phyloP scores from a whole-genome alignment of 129 eudicot genomes.

The Flaveria bidentis region DNA sequence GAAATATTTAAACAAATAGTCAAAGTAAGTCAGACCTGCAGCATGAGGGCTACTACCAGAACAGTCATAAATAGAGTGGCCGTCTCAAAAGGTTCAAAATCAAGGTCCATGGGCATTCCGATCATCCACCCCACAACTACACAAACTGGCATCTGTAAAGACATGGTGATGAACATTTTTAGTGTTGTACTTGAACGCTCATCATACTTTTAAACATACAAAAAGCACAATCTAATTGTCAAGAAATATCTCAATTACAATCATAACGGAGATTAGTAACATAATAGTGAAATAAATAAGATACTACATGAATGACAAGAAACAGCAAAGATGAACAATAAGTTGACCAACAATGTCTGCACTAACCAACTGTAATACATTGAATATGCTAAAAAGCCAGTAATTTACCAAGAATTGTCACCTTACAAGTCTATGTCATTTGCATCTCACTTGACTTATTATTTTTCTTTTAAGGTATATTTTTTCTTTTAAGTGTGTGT shows the following conservation, averaged over 20 bases:
- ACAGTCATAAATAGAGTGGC: conserved; percentile 71
- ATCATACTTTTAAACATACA: conserved; percentile 12
- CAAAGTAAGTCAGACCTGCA: conserved; percentile 54
- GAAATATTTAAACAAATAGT: neutral
- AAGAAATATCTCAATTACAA: neutral
- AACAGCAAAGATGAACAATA: too few species aligned
- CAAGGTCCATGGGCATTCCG: conserved; percentile 68
- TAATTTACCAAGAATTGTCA: too few species aligned
- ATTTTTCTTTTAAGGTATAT: too few species aligned
- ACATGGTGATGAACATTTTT: neutral
- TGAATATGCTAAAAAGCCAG: neutral
- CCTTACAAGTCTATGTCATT: too few species aligned
- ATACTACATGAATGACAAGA: too few species aligned
- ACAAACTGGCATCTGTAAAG: conserved; percentile 68
- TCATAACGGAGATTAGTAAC: neutral
- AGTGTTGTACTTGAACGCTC: neutral
- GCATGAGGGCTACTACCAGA: conserved; percentile 74
- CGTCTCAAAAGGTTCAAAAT: conserved; percentile 79
- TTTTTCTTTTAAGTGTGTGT: too few species aligned
- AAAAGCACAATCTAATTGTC: conserved; percentile 12
- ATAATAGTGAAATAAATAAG: too few species aligned
- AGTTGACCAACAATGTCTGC: neutral
- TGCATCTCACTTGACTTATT: too few species aligned
- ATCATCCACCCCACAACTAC: conserved; percentile 79
- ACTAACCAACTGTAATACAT: too few species aligned